Conservation (phyloP, 2,329 filamentous ascomycete species). For the Xylariaceae sp. region DNA sequence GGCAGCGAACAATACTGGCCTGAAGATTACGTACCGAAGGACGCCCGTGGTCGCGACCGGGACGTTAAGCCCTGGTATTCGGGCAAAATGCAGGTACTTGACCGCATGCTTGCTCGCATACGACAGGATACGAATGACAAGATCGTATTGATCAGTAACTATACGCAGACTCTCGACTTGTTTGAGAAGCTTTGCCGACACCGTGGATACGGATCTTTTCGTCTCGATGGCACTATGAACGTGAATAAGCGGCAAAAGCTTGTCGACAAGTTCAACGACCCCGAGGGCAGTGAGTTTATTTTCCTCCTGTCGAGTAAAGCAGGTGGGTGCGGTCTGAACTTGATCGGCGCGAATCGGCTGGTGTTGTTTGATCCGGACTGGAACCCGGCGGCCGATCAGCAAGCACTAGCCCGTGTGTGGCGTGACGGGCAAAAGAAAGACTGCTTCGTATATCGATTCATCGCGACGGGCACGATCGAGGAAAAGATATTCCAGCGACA, state of each 20-base stretch:
- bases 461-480: conserved; percentile 94
- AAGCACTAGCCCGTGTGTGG: conserved; percentile 95
- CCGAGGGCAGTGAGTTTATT: conserved; percentile 81
- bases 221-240: conserved; percentile 95
- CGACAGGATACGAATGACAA: conserved; percentile 97
- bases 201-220: conserved; percentile 76
- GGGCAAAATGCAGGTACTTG: conserved; percentile 97
- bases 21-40: conserved; percentile 82
- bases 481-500: conserved; percentile 99
- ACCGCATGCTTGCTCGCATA: conserved; percentile 94
- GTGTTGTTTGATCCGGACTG: conserved; percentile 95
- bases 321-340: conserved; percentile 83
- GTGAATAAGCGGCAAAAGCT: conserved; percentile 95
- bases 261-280: conserved; percentile 96
- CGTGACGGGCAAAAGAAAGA: conserved; percentile 99
- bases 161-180: conserved; percentile 90
- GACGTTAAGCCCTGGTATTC: conserved; percentile 95
- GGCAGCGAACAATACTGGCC: conserved; percentile 79
- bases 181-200: conserved; percentile 87
- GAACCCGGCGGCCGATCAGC: conserved; percentile 97
- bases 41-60: conserved; percentile 78
- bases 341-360: conserved; percentile 73
- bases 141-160: conserved; percentile 98
- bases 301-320: conserved; percentile 97
- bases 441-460: conserved; percentile 99